Evolutionary conservation across 2,329 filamentous ascomycete species (phyloP).

Genomic region (Boeremia exigua): DNA sequence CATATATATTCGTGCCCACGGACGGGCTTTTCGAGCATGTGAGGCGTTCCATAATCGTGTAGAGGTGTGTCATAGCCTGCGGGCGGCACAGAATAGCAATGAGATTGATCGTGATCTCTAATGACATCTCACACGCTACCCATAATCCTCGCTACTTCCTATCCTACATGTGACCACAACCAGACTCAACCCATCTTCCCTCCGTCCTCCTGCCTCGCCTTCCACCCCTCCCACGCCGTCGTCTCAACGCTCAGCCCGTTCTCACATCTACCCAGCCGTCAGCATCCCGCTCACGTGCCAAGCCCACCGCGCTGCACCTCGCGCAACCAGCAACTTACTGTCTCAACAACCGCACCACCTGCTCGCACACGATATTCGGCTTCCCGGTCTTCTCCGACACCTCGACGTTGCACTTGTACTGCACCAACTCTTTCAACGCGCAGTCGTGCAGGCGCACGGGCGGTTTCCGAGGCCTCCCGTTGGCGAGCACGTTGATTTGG

Average conservation of each 20-base stretch:
- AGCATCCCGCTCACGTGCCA: slow-evolving; percentile 21
- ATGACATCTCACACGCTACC: background rate
- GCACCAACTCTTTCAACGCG: slow-evolving; percentile 64
- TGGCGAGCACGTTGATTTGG: slow-evolving; percentile 59
- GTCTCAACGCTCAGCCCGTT: slow-evolving; percentile 66
- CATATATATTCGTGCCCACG: slow-evolving; percentile 26
- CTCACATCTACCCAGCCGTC: slow-evolving; percentile 51
- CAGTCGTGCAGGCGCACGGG: slow-evolving; percentile 61
- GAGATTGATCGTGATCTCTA: background rate
- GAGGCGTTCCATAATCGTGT: slow-evolving; percentile 24
- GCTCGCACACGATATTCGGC: slow-evolving; percentile 59
- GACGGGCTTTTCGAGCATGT: slow-evolving; percentile 28
- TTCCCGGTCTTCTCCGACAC: slow-evolving; percentile 45
- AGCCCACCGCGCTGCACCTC: slow-evolving; percentile 10
- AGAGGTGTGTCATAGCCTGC: slow-evolving; percentile 28
- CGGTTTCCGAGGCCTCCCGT: slow-evolving; percentile 60
- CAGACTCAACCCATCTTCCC: background rate
- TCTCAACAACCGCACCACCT: slow-evolving; percentile 65
- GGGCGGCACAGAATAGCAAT: slow-evolving; percentile 4
- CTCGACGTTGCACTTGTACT: slow-evolving; percentile 66
- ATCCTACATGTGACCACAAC: background rate
- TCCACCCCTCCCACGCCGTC: slow-evolving; percentile 63
- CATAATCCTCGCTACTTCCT: background rate
- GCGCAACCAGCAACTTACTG: slow-evolving; percentile 53
- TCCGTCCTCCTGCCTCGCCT: slow-evolving; percentile 38